phyloP scores from a whole-genome alignment of 164 flowering plant species.

The grape (Vitis vinifera) region ASM3070453v1 NC_081817.1:17010501-17011000 shows the following conservation, averaged over 20 bases:
- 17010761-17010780: constrained; percentile 26
- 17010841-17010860: constrained; percentile 23
- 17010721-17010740: constrained; percentile 33
- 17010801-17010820: constrained; percentile 54
- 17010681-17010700: constrained; percentile 41
- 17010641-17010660: constrained; percentile 39
- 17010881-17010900: constrained; percentile 41
- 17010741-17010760: constrained; percentile 30
- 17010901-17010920: constrained; percentile 39
- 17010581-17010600: constrained; percentile 35
- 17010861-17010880: constrained; percentile 39
- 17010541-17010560: constrained; percentile 31
- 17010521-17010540: constrained; percentile 31
- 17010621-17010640: constrained; percentile 37
- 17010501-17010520: constrained; percentile 30
- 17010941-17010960: constrained; percentile 33
- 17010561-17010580: constrained; percentile 40
- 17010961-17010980: constrained; percentile 24
- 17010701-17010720: constrained; percentile 35
- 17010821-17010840: constrained; percentile 41
- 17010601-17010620: constrained; percentile 28
- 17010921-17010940: constrained; percentile 51
- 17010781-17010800: constrained; percentile 44
- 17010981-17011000: constrained; percentile 50
- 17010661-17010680: constrained; percentile 36